These are phyloP conservation scores for Epichloe coenophiala DNA, from an alignment of 2,329 filamentous ascomycete genomes.

Conservation along the genomic window DNA sequence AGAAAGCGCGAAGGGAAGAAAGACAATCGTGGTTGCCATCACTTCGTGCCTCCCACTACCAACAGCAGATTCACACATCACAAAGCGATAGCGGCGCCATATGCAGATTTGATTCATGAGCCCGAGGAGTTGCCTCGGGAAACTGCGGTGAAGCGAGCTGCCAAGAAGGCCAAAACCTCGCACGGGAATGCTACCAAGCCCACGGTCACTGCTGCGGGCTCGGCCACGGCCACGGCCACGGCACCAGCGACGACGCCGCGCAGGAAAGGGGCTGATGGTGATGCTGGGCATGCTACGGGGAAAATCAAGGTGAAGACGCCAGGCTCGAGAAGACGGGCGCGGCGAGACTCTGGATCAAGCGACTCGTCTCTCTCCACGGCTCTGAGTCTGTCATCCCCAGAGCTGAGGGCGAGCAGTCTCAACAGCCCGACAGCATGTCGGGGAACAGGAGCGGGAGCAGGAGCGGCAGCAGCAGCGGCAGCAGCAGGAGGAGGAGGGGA, in stretches of 20 bases:
- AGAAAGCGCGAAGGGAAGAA: conserved; percentile 45
- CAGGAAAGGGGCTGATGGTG: not conserved
- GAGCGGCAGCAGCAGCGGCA: not conserved
- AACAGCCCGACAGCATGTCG: conserved; percentile 1
- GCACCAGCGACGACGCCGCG: conserved; percentile 1
- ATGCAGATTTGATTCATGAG: conserved; percentile 28
- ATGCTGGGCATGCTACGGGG: not conserved
- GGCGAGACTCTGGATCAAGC: conserved; percentile 26
- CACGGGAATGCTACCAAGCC: conserved; percentile 7
- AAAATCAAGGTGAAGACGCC: conserved; percentile 20
- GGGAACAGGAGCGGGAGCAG: conserved; percentile 1
- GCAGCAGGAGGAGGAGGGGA: not conserved
- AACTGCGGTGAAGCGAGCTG: conserved; percentile 14
- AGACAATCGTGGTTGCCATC: conserved; percentile 36
- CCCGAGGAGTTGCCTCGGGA: conserved; percentile 2
- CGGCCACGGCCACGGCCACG: not conserved
- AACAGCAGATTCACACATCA: conserved; percentile 28
- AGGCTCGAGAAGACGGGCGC: conserved; percentile 19
- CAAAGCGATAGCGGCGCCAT: conserved; percentile 35
- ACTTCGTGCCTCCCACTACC: conserved; percentile 36
- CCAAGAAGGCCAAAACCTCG: conserved; percentile 24
- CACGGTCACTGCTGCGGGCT: conserved; percentile 1
- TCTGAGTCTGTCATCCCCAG: conserved; percentile 26
- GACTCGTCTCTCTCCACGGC: conserved; percentile 29
- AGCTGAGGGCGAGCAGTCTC: conserved; percentile 15